Evolutionary conservation across 2,329 filamentous ascomycete genomes (phyloP), one percentile per base, ranked within the genome.

Genomic region (Leptographium flavum): DNA sequence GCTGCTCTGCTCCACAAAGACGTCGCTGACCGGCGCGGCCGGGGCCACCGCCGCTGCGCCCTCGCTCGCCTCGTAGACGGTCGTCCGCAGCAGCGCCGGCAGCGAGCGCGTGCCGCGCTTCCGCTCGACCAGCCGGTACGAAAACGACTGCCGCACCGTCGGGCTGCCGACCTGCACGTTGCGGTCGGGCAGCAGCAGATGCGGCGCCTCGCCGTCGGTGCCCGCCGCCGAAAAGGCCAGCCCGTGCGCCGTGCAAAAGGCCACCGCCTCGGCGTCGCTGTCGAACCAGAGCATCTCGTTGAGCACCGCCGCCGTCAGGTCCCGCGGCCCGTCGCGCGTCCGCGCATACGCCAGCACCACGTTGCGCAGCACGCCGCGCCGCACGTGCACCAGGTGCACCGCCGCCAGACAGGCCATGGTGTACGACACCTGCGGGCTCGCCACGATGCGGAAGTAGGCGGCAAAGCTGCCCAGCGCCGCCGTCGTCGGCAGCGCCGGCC

Each of bases 401-500:
- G 82, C 78, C 7, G 77, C 77, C 48, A 83, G 73, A 52, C 79
- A 82, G 14, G 77, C 79, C 75, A 82, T 80, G 1, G 76, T 80
- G 55, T 82, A 83, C 0, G 79, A 81, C 3, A 80, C 71, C 15
- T 64, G 60, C 0, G 65, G 62, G 35, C 71, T 67, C 51, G 74
- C 66, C 25, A 82, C 63, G 40, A 82, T 76, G 22, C 69, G 65
- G 54, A 82, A 81, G 56, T 73, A 81, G 17, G 71, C 67, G 22
- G 66, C 62, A 38, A 68, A 73, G 6, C 66, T 65, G 19, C 68
- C 67, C 35, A 71, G 63, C 2, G 73, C 69, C 22, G 69, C 57
- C 11, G 70, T 68, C 17, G 70, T 60, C 1, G 67, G 65, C 1
- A 68, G 66, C 0, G 59, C 63, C 10, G 71, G 69, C 42, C 67